Evolutionary conservation across 306 rosid species (phyloP), one percentile per base, ranked within the genome.

Genomic region (Pterocarpus macrocarpus): DNA sequence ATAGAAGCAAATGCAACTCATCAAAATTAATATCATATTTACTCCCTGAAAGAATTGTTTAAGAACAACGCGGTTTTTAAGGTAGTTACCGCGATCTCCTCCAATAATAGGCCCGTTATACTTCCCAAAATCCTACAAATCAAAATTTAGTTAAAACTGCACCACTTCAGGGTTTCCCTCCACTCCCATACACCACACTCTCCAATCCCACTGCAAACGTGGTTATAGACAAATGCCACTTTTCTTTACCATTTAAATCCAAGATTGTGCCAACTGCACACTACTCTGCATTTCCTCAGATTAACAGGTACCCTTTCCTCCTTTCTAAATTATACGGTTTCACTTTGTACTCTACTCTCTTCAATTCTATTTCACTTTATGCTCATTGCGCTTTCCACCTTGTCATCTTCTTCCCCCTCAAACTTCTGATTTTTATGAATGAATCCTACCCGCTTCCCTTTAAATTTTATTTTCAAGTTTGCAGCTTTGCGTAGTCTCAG

Each of bases 111-210:
- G 28, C 28, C 28, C 28, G 28, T 22, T 22, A 22, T 22, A 22
- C 28, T 22, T 22, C 28, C 28, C 28, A 22, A 22, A 22, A 22
- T 22, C 28, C 14, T 58, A 2, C 5, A 2, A 58, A 58, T 58
- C 36, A 58, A 58, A 58, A 22, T 28, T 22, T 32, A 30, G 28
- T 55, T 55, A 17, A 2, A n/a, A 12, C 4, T 68, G 32, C 14
- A 38, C 49, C 59, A 16, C 28, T 76, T 75, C 70, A 84, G 59
- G 77, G 80, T 63, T 88, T 81, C 89, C 91, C 85, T 84, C 90
- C 87, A 68, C 73, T 33, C 14, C 32, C 33, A 2, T 35, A 2
- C 86, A 13, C 81, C 72, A 38, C 7, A 3, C 41, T 5, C 5
- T 9, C 6, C 47, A 43, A 43, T 22, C 6, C 0, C 0, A 43